phyloP scores from a whole-genome alignment of 768 basidiomycete species.

The Russula virescens region DNA sequence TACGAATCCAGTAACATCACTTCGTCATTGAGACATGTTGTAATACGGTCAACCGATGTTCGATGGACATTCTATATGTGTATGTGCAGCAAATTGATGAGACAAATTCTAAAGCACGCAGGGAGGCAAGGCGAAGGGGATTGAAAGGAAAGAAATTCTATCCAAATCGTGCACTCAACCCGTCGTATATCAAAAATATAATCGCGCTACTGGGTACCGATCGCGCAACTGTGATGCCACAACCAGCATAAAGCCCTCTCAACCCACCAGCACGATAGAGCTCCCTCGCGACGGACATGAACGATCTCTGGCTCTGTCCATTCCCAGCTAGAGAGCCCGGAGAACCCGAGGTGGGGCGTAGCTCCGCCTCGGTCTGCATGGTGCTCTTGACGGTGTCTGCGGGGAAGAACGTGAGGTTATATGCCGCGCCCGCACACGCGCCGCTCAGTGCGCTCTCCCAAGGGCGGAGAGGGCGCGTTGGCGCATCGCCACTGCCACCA shows the following conservation, averaged over 20 bases:
- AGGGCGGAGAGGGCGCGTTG: conserved; percentile 33
- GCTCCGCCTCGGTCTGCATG: conserved; percentile 90
- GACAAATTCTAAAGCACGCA: not conserved
- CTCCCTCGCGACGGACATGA: conserved; percentile 50
- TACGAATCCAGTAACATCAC: not conserved
- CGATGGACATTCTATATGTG: not conserved
- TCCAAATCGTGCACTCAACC: conserved; percentile 52
- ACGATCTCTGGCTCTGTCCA: conserved; percentile 37
- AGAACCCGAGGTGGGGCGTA: conserved; percentile 48
- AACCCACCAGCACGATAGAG: conserved; percentile 76
- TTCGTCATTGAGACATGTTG: not conserved
- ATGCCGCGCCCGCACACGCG: conserved; percentile 78
- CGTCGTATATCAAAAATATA: conserved; percentile 91
- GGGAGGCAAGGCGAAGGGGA: not conserved
- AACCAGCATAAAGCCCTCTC: conserved; percentile 85
- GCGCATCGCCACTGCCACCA: not conserved
- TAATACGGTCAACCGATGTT: not conserved
- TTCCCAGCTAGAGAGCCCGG: conserved; percentile 29
- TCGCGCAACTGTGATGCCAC: conserved; percentile 82
- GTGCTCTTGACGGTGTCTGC: conserved; percentile 93
- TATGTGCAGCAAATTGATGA: conserved; percentile 1
- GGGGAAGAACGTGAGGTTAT: conserved; percentile 88
- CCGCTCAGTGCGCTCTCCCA: conserved; percentile 86
- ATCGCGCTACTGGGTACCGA: conserved; percentile 87
- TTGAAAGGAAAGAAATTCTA: conserved; percentile 13